Base-by-base conservation (phyloP, 208 protist genomes). In the Crithidia fasciculata region DNA sequence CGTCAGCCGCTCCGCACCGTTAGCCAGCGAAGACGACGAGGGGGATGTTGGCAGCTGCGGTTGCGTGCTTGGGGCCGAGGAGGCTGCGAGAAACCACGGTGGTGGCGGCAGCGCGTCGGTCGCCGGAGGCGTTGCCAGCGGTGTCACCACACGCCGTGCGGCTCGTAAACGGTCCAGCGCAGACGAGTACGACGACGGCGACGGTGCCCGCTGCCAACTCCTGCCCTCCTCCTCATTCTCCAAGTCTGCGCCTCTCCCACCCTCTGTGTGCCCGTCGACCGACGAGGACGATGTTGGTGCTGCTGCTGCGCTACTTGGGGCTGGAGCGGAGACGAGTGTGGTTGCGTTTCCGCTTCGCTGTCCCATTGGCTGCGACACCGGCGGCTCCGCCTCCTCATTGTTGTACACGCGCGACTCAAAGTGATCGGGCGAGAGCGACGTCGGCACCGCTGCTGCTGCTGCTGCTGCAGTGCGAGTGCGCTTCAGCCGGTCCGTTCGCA, bases 401-500 rank as follows among this genome's bases (percentile, higher is more conserved):
- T 72, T 53, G 3, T 50, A 37, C 6, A 9, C 15, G 8, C 19
- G 40, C 8, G 49, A 8, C 7, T 54, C 50, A 15, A 54, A 15
- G 36, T 43, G 47, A 57, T 55, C 49, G 5, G 40, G 40, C 15
- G 64, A 69, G 19, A 39, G 7, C 2, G 64, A 28, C 45, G 36
- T 43, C 39, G 59, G 59, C 43, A 0, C 36, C 5, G 8, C 62
- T 5, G 41, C 60, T 12, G 60, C 18, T 4, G 18, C 41, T 8
- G 60, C 19, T 7, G 12, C 45, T 41, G 45, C 60, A 6, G 60
- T 18, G 19, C 67, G 74, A 19, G 4, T 13, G n/a, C 43, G 66
- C 66, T 72, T 78, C 50, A 72, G 66, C 8, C 74, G 66, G 54
- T 69, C 74, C 8, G 8, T 28, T 19, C 40, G 66, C 28, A 78